These are phyloP conservation scores for Simmondsia chinensis DNA, from an alignment of 148 eudicot genomes.

Conservation along the genomic window DNA sequence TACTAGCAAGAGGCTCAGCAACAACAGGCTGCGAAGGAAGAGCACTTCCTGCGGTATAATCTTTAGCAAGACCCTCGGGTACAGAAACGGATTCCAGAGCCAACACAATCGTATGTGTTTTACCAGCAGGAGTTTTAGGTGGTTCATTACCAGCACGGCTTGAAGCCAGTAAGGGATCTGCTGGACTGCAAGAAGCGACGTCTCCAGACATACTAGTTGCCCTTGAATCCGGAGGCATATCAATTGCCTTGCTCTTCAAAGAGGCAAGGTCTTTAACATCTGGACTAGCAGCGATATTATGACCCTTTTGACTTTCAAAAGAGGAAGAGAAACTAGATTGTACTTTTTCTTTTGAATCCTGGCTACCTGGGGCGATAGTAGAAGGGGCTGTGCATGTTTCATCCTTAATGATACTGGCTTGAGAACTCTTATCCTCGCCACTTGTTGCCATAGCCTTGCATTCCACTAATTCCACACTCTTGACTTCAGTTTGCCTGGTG, in stretches of 20 bases:
- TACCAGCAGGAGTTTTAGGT: slow-evolving; percentile 5
- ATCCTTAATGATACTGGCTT: slow-evolving; percentile 10
- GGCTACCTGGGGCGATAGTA: slow-evolving; percentile 1
- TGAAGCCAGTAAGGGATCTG: slow-evolving; percentile 19
- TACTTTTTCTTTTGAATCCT: slow-evolving; percentile 5
- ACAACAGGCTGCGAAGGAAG: neutral
- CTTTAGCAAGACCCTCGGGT: slow-evolving; percentile 2
- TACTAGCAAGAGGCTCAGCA: neutral
- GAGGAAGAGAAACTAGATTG: slow-evolving; percentile 3
- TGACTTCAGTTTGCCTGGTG: slow-evolving; percentile 25
- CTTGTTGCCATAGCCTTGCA: slow-evolving; percentile 34
- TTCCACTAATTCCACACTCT: slow-evolving; percentile 19
- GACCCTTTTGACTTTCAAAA: slow-evolving; percentile 4
- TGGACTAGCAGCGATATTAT: slow-evolving; percentile 7
- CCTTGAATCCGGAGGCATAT: slow-evolving; percentile 6
- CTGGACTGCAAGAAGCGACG: neutral
- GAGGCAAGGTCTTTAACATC: slow-evolving; percentile 6
- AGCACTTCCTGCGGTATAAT: slow-evolving; percentile 4
- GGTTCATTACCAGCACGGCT: slow-evolving; percentile 5
- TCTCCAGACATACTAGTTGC: slow-evolving; percentile 5
- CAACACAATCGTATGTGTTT: slow-evolving; percentile 30
- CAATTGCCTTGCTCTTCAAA: slow-evolving; percentile 4
- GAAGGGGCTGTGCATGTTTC: slow-evolving; percentile 3
- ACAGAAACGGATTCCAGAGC: slow-evolving; percentile 23
- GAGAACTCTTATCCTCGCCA: slow-evolving; percentile 22